Evolutionary conservation across 2,329 filamentous ascomycete genomes (phyloP), one percentile per base, ranked within the genome.

Genomic region (Periconia sp.): DNA sequence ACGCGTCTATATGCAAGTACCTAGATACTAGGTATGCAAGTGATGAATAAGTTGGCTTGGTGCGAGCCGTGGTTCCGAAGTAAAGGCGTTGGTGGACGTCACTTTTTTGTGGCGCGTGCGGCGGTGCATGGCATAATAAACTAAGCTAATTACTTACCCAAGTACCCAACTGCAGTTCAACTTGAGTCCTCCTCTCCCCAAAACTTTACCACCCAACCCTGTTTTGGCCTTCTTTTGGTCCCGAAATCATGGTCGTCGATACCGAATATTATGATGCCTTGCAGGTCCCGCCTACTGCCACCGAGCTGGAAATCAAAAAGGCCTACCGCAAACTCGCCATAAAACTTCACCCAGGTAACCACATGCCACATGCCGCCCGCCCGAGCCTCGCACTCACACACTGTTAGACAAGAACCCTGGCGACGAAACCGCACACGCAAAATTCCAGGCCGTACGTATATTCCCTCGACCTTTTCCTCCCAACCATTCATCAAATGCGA

Each of bases 241-340:
- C 49, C 49, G 55, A 54, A 49, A 43, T 46, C 70, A 95, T 95
- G 91, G 91, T 94, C 66, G 89, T 89, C 67, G 91, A 96, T 75
- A 95, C 91, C 54, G 79, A 85, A 64, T 96, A 96, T 77, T 95
- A 95, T 77, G 92, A 96, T 76, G 86, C 85, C 64, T 82, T 97
- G 40, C 90, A 89, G 70, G 92, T 97, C 68, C 81, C 87, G 77
- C 88, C 91, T 61, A 91, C 88, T 52, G 93, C 92, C 30, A 89
- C 90, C 40, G 90, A 93, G 74, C 84, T 96, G 47, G 92, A 97
- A 73, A 97, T 97, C 77, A 97, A 97, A 77, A 96, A 96, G 79
- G 92, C 92, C 27, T 97, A 97, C 77, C 86, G 92, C 72, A 97
- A 77, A 64, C 84, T 94, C 63, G 94, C 94, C 64, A 97, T 97